Percentiles rank a stretch among this genome's conserved stretches.
These are phyloP conservation scores for Cladophialophora immunda DNA, from an alignment of 2,329 filamentous ascomycete species.

Conservation along the genomic window DNA sequence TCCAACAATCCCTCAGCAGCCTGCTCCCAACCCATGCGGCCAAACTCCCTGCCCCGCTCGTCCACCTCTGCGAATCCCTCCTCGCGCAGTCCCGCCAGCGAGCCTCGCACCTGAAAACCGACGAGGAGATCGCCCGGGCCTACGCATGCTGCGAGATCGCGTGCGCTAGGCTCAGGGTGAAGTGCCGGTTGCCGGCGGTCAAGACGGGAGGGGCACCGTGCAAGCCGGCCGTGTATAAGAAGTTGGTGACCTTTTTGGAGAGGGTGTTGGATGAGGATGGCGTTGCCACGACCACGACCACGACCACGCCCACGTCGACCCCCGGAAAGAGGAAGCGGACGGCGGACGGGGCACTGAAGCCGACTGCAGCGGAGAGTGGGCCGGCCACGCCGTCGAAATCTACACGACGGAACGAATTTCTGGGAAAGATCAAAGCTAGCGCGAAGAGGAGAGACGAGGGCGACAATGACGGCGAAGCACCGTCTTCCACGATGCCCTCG, in stretches of 20 bases:
- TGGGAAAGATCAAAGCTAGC: constrained; percentile 31
- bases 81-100: constrained; percentile 81
- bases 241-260: constrained; percentile 82
- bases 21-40: constrained; percentile 73
- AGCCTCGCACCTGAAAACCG: constrained; percentile 78
- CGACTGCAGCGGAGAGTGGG: constrained; percentile 41
- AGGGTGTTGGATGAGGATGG: constrained; percentile 66
- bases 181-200: constrained; percentile 78
- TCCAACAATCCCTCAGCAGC: constrained; percentile 76
- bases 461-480: constrained; percentile 49
- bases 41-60: constrained; percentile 58
- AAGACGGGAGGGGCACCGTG: constrained; percentile 75
- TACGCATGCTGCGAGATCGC: constrained; percentile 90
- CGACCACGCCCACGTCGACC: constrained; percentile 45
- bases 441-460: constrained; percentile 31
- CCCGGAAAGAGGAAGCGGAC: constrained; percentile 40
- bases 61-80: constrained; percentile 75
- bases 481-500: constrained; percentile 74
- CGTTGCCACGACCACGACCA: constrained; percentile 39
- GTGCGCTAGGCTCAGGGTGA: constrained; percentile 81
- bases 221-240: constrained; percentile 81
- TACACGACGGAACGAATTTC: constrained; percentile 22
- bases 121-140: constrained; percentile 85
- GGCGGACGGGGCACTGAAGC: constrained; percentile 30
- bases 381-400: constrained; percentile 22